Evolutionary conservation across 345 rosid genomes (phyloP), one percentile per base, ranked within the genome.

Genomic region (Luvunga scandens): DNA sequence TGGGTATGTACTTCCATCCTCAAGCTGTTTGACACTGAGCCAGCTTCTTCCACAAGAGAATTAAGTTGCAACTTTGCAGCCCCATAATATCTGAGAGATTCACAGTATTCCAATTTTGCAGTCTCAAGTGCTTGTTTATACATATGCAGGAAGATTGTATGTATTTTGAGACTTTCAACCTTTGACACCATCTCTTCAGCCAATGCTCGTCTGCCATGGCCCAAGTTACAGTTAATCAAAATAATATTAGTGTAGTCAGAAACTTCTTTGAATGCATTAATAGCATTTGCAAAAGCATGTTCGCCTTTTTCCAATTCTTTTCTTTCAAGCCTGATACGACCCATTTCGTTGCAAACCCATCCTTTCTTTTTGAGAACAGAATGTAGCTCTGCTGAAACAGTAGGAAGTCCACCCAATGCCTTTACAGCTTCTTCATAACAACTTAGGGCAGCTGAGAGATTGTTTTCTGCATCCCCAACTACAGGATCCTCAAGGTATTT

Each of bases 321-420:
- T 71, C 87, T 85, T 79, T 73, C 90, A 21, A 95, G 91, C 78
- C 94, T 91, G 79, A 86, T 86, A 78, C 97, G 88, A 76, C 99
- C 97, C 77, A 95, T 86, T 85, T 95, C 99, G 68, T 93, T 93
- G 82, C 89, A 93, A 59, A 87, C 91, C 99, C 99, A 95, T 62
- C 99, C 98, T 81, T 91, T 91, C 91, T 89, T 95, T 81, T 85
- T 91, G 34, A 85, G 34, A 61, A 93, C 81, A 69, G 93, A 89
- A 38, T 85, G 90, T n/a, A 88, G 75, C 80, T 91, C 97, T 60
- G 68, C 78, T 31, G 87, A 86, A 56, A 80, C 77, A 4, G 88
- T 80, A 72, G 94, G 83, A 83, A 87, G 84, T 84, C 89, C 93
- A 70, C 75, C 80, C 80, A 95, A 82, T 76, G 96, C 89, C 83